phyloP scores from a whole-genome alignment of 352 stramenopile species.

The Pythium brachiatum region DNA sequence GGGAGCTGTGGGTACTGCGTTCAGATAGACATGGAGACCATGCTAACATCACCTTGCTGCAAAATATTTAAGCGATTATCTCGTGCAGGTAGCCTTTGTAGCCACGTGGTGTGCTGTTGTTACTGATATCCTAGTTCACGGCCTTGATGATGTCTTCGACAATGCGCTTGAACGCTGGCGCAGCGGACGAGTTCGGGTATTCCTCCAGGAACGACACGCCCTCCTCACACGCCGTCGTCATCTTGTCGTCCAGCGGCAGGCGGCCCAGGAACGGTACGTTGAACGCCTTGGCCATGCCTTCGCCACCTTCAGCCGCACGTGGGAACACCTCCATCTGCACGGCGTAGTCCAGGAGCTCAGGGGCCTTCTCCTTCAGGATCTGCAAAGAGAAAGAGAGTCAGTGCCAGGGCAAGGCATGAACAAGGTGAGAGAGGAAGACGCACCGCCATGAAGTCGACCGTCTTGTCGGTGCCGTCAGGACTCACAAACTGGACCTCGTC shows the following conservation, averaged over 20 bases:
- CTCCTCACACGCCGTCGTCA: conserved; percentile 95
- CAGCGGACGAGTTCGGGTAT: conserved; percentile 70
- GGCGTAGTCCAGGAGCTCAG: conserved; percentile 65
- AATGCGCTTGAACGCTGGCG: conserved; percentile 69
- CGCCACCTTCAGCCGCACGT: conserved; percentile 74
- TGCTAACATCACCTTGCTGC: conserved; percentile 14
- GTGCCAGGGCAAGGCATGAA: neutral
- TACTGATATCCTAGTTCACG: conserved; percentile 39
- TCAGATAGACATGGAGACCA: neutral
- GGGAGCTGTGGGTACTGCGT: neutral
- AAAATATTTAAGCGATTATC: conserved; percentile 17
- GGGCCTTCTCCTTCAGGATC: conserved; percentile 84
- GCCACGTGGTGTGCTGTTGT: neutral
- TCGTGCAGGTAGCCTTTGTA: neutral
- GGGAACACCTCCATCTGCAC: conserved; percentile 93
- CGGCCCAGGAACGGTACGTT: conserved; percentile 96
- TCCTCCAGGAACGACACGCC: conserved; percentile 93
- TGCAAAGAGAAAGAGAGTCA: conserved; percentile 20
- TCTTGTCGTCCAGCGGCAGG: conserved; percentile 96
- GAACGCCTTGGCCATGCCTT: conserved; percentile 96
- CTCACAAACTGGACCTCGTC: conserved; percentile 68
- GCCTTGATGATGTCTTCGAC: conserved; percentile 66
- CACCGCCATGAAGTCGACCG: conserved; percentile 59
- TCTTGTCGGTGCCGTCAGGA: conserved; percentile 54
- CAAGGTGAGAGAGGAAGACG: neutral